phyloP scores from a whole-genome alignment of 306 rosid genomes.

The Cajanus cajan region DNA sequence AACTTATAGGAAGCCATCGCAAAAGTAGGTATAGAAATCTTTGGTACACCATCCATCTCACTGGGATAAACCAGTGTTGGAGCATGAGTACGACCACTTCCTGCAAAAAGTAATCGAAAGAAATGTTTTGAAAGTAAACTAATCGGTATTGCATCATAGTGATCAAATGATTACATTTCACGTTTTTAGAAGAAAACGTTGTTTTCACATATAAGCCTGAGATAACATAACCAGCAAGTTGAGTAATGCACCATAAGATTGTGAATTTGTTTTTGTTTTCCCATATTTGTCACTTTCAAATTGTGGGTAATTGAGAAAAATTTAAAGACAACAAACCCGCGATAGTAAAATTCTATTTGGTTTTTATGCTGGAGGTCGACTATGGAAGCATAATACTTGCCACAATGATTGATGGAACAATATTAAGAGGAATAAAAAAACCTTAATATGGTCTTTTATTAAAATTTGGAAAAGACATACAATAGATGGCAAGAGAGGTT shows the following conservation, averaged over 20 bases:
- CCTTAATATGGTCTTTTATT: neutral
- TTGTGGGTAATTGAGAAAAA: neutral
- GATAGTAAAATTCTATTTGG: neutral
- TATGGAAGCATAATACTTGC: neutral
- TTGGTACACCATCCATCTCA: constrained; percentile 60
- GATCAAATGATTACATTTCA: neutral
- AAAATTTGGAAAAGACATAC: neutral
- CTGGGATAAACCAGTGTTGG: constrained; percentile 59
- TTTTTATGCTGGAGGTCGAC: neutral
- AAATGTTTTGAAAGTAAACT: constrained; percentile 11
- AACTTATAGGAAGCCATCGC: constrained; percentile 86
- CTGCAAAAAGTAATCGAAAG: constrained; percentile 39
- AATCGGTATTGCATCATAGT: neutral
- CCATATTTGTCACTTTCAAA: constrained; percentile 10
- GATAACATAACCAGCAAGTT: neutral
- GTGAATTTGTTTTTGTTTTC: neutral
- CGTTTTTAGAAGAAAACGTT: neutral
- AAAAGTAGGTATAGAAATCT: constrained; percentile 60
- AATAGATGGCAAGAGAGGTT: neutral
- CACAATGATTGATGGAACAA: neutral
- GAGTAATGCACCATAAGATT: neutral
- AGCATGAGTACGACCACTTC: constrained; percentile 44
- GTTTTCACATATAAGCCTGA: neutral
- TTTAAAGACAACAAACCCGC: neutral
- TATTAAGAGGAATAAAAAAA: neutral